phyloP scores from a whole-genome alignment of 306 rosid genomes.

The Quercus aquifolioides region DNA sequence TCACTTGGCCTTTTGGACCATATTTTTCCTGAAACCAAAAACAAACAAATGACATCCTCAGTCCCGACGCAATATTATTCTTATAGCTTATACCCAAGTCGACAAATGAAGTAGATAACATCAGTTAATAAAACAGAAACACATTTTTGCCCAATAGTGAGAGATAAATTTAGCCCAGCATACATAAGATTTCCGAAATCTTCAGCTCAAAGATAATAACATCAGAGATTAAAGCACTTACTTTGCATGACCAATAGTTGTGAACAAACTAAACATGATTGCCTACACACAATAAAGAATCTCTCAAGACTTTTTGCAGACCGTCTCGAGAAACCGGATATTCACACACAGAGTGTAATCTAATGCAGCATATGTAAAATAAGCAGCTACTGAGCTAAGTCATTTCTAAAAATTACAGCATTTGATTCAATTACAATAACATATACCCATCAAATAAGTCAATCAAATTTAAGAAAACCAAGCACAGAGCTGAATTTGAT shows the following conservation, averaged over 20 bases:
- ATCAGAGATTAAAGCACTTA: background rate
- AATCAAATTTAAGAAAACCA: background rate
- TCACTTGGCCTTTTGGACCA: slow-evolving; percentile 90
- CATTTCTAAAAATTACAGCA: background rate
- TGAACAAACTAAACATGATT: background rate
- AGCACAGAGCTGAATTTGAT: no score
- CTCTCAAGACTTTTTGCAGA: no score
- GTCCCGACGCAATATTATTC: background rate
- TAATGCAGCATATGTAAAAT: background rate
- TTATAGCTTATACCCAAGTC: background rate
- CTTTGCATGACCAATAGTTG: background rate
- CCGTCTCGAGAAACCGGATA: no score
- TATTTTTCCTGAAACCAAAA: slow-evolving; percentile 65
- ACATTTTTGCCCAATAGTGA: background rate
- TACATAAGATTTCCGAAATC: background rate
- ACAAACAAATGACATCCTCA: background rate
- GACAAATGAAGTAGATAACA: background rate
- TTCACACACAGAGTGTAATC: background rate
- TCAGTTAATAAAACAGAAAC: background rate
- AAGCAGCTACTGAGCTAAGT: background rate
- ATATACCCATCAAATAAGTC: background rate
- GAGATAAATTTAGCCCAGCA: background rate
- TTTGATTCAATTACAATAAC: background rate
- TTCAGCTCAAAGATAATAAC: background rate
- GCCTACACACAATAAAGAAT: no score